Conservation (phyloP, 257 asterid genomes). For the Gynochthodes officinalis region DNA sequence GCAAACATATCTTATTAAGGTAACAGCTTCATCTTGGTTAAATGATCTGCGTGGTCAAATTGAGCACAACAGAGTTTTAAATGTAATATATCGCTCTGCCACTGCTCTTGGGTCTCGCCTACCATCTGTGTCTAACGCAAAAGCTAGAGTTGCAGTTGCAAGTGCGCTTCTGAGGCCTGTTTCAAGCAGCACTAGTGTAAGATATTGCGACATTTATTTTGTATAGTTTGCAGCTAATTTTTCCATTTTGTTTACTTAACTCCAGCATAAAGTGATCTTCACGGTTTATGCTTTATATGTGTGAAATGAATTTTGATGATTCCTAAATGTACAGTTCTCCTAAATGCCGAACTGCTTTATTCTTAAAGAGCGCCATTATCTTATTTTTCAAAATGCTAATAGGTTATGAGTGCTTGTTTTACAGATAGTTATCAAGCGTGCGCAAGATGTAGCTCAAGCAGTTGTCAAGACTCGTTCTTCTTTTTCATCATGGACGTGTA, state of each 20-base stretch:
- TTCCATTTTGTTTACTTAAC: neutral
- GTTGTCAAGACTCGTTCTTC: slow-evolving; percentile 74
- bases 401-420: slow-evolving; percentile 4
- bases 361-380: no score
- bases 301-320: neutral
- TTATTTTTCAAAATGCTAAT: no score
- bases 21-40: slow-evolving; percentile 83
- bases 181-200: slow-evolving; percentile 79
- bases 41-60: slow-evolving; percentile 88
- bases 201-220: slow-evolving; percentile 14
- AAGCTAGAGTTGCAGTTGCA: slow-evolving; percentile 83
- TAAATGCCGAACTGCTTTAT: neutral
- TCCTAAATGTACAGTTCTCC: neutral
- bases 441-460: slow-evolving; percentile 91
- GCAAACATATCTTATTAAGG: slow-evolving; percentile 37
- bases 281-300: neutral
- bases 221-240: neutral
- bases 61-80: slow-evolving; percentile 62
- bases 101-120: slow-evolving; percentile 80
- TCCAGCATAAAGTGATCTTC: neutral
- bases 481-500: slow-evolving; percentile 76
- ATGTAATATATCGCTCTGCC: slow-evolving; percentile 75
- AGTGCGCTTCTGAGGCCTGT: slow-evolving; percentile 89
- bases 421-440: slow-evolving; percentile 86
- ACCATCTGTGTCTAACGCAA: slow-evolving; percentile 78